Percentiles rank a stretch among this genome's conserved stretches.
Conservation (phyloP, 495 filamentous ascomycete species). For the Penicillium bialowiezense region DNA sequence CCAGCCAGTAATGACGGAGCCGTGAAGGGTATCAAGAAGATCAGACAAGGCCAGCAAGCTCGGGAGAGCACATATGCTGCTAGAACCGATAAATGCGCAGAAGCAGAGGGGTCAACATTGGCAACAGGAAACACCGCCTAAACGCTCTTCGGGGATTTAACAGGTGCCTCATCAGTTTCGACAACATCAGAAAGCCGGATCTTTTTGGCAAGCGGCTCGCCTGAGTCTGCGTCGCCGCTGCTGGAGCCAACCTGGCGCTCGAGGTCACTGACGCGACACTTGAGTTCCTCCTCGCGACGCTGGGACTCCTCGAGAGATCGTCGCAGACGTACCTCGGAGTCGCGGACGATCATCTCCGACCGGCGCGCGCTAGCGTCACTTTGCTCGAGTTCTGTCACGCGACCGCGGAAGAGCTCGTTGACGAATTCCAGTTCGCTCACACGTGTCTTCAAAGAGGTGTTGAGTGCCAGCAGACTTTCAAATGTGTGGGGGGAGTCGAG, state of each 20-base stretch:
- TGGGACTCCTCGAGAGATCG: slow-evolving; percentile 71
- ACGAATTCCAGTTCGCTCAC: slow-evolving; percentile 94
- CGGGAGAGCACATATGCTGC: neutral
- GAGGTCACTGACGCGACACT: slow-evolving; percentile 74
- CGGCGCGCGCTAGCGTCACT: slow-evolving; percentile 66
- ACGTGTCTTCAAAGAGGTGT: slow-evolving; percentile 81
- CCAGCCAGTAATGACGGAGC: slow-evolving; percentile 38
- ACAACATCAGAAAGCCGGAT: slow-evolving; percentile 44
- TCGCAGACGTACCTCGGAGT: slow-evolving; percentile 60
- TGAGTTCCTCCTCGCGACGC: slow-evolving; percentile 76
- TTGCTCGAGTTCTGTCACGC: slow-evolving; percentile 81
- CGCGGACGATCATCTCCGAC: slow-evolving; percentile 54
- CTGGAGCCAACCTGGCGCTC: slow-evolving; percentile 55
- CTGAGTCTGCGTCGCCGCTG: slow-evolving; percentile 25
- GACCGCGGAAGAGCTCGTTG: slow-evolving; percentile 87
- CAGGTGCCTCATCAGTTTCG: slow-evolving; percentile 34
- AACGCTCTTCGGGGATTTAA: slow-evolving; percentile 41
- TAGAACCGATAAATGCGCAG: neutral
- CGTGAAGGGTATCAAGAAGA: slow-evolving; percentile 48
- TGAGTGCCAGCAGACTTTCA: slow-evolving; percentile 72
- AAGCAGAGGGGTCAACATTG: neutral
- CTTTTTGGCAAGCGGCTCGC: slow-evolving; percentile 47
- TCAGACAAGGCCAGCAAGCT: slow-evolving; percentile 23
- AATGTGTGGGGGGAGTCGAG: slow-evolving; percentile 75
- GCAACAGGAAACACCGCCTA: slow-evolving; percentile 5